Evolutionary conservation across 1,284 basidiomycete genomes (phyloP).

Genomic region (Apiotrichum siamense): DNA sequence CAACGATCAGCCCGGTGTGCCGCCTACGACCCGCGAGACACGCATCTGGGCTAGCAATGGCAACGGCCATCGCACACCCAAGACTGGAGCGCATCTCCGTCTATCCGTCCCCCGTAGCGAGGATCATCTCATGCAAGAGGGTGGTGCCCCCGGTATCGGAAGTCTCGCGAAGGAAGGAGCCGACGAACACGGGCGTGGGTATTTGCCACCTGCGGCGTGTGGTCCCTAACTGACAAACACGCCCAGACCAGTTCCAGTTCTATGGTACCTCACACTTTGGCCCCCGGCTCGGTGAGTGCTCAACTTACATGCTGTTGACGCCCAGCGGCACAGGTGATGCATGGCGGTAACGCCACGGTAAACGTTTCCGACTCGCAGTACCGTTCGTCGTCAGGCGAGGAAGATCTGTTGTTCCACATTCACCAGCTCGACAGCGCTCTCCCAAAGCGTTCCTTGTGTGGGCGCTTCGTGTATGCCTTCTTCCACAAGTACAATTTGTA

Average conservation of each 20-base stretch:
- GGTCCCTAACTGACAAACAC: constrained; percentile 1
- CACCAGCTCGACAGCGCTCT: constrained; percentile 21
- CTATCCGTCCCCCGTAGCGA: background rate
- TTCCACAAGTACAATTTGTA: constrained; percentile 28
- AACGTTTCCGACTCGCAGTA: constrained; percentile 18
- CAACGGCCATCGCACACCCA: background rate
- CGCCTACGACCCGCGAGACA: no score
- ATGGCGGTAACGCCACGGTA: constrained; percentile 3
- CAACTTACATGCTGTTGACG: background rate
- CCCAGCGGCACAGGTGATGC: background rate
- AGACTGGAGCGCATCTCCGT: background rate
- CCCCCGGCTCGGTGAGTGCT: constrained; percentile 22
- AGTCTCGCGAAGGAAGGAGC: constrained; percentile 15
- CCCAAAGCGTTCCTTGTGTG: constrained; percentile 21
- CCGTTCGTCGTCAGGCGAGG: constrained; percentile 7
- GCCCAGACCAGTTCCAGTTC: constrained; percentile 23
- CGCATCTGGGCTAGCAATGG: background rate
- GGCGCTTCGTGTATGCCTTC: constrained; percentile 22
- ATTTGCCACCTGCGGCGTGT: background rate
- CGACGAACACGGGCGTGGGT: constrained; percentile 16
- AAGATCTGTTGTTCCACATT: constrained; percentile 20
- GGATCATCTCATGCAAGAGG: constrained; percentile 24
- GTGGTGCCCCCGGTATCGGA: constrained; percentile 21
- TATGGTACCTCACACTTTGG: constrained; percentile 31
- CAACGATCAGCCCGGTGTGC: no score